phyloP scores from a whole-genome alignment of 257 asterid species.

The Nicotiana sylvestris region DNA sequence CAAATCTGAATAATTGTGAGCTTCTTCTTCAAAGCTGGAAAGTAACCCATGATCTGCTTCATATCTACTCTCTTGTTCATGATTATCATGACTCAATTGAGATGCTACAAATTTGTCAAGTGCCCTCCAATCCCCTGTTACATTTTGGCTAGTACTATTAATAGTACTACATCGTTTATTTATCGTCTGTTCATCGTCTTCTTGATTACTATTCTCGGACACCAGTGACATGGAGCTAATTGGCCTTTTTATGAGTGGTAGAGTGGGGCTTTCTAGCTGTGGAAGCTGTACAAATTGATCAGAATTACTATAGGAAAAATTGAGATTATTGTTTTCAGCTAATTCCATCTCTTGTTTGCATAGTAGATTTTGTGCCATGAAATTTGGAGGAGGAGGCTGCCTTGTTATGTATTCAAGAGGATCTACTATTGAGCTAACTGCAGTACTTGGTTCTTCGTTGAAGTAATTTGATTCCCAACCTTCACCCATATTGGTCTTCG shows the following conservation, averaged over 20 bases:
- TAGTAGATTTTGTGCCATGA: conserved; percentile 22
- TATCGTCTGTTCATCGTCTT: conserved; percentile 1
- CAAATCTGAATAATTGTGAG: conserved; percentile 28
- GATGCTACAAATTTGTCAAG: conserved; percentile 75
- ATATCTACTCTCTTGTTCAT: conserved; percentile 1
- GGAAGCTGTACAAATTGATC: conserved; percentile 51
- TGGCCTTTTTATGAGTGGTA: conserved; percentile 31
- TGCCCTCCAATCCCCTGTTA: conserved; percentile 60
- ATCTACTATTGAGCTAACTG: conserved; percentile 25
- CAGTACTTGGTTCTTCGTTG: conserved; percentile 33
- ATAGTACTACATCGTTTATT: too few species aligned
- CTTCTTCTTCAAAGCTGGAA: conserved; percentile 21
- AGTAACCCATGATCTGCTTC: background rate
- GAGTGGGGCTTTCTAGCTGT: conserved; percentile 46
- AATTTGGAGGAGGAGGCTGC: conserved; percentile 18
- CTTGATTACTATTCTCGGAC: conserved; percentile 13
- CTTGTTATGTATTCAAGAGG: conserved; percentile 33
- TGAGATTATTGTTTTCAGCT: conserved; percentile 20
- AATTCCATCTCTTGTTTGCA: conserved; percentile 52
- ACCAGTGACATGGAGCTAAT: conserved; percentile 7
- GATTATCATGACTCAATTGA: conserved; percentile 57
- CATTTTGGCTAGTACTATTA: conserved; percentile 22
- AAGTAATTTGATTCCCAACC: conserved; percentile 49
- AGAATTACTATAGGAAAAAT: conserved; percentile 18
- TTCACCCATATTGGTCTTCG: conserved; percentile 28